Evolutionary conservation across 495 filamentous ascomycete species (phyloP), one percentile per base, ranked within the genome.

Genomic region (Sordaria brevicollis): DNA sequence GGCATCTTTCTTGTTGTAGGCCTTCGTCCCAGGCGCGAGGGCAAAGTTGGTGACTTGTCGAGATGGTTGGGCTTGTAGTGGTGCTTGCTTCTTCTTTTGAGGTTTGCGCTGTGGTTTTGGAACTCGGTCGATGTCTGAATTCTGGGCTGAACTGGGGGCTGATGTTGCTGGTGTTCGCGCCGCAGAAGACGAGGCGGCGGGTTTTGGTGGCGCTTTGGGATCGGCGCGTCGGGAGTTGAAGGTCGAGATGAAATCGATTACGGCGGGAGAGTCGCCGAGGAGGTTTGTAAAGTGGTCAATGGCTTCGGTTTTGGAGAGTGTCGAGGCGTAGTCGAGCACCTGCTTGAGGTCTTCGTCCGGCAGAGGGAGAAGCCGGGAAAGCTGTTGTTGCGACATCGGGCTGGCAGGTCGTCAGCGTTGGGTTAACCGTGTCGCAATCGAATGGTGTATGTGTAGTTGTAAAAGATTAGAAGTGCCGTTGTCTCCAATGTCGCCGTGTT

Each of bases 181-280:
- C 2, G 21, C 49, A 57, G 49, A 11, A 17, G 49, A 31, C 21
- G 21, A 13, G 8, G 71, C 15, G 0, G 71, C 39, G 0, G 71
- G 57, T 5, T 68, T 34, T 1, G 71, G 36, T 19, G 70, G 35
- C 2, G 78, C 57, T 49, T 74, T 80, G 1, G 82, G 81, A 29
- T 83, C 81, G 74, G 86, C 79, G 36, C 92, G 88, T 35, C 88
- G 89, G 10, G 89, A 83, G 77, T 95, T 98, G 84, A 97, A 98
- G 49, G 89, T 89, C 29, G 93, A 88, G 74, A 99, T 97, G 77
- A 98, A 99, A 70, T 96, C 93, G 70, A 97, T 79, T 1, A 91
- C 89, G 71, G 91, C 88, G 15, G 93, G 87, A 6, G 92, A 92
- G 77, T 96, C 92, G 62, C 93, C 95, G 2, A 99, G 87, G 35